Evolutionary conservation across 345 rosid species (phyloP).

Genomic region (Aegle marmelos): DNA sequence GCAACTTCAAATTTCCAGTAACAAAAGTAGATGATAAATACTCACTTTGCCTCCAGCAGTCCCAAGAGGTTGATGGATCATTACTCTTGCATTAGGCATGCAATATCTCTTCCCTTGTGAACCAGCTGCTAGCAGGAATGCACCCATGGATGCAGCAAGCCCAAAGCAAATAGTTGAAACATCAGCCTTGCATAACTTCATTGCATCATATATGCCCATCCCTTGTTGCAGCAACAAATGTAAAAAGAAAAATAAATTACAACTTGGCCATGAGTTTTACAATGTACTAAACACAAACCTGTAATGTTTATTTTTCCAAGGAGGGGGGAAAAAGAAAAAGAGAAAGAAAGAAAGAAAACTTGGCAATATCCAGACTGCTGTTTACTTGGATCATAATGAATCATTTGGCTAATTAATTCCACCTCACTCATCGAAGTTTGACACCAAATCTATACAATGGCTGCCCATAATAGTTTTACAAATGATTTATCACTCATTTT

Average conservation of each 20-base stretch:
- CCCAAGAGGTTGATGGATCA: constrained; percentile 97
- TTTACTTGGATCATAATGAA: not conserved
- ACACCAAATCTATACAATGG: not conserved
- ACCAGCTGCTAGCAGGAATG: constrained; percentile 86
- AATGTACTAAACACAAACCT: not conserved
- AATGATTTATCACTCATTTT: not conserved
- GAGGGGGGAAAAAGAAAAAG: too few species aligned
- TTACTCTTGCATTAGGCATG: constrained; percentile 94
- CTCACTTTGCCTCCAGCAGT: constrained; percentile 81
- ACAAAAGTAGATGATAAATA: constrained; percentile 11
- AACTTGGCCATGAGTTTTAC: not conserved
- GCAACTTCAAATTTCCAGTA: not conserved
- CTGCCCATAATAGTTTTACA: not conserved
- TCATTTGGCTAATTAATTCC: not conserved
- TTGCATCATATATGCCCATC: constrained; percentile 94
- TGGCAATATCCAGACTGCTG: not conserved
- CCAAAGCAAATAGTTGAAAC: constrained; percentile 94
- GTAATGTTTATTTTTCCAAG: not conserved
- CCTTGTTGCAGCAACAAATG: constrained; percentile 39
- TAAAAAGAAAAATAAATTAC: constrained; percentile 14
- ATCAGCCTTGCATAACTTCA: constrained; percentile 94
- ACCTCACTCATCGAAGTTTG: not conserved
- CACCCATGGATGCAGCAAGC: constrained; percentile 92
- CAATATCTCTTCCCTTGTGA: constrained; percentile 89
- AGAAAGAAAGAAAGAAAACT: too few species aligned